Evolutionary conservation across 805 yeast genomes (phyloP), one percentile per base, ranked within the genome.

Genomic region (Candida vartiovaarae): DNA sequence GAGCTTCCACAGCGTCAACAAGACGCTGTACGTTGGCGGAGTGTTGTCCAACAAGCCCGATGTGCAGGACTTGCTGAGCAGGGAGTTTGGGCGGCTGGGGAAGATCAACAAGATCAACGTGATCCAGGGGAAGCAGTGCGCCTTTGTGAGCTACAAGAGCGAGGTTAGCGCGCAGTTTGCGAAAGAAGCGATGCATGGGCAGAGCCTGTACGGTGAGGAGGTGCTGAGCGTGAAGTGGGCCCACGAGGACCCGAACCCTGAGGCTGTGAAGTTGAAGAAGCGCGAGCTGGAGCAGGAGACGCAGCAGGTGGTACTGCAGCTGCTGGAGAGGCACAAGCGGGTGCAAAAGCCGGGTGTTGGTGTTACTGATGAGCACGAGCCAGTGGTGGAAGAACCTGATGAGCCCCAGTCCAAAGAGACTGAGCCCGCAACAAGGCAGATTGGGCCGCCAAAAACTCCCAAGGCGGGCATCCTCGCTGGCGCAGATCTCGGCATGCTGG

Each of bases 131-230:
- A 80, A 82, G 55, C 76, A 78, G 34, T 78, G 90, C 56, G 96
- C 90, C 0, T 90, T 91, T 65, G 76, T 93, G 6, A 82, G 84
- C 1, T 91, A 67, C 57, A 70, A 70, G 44, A 61, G 71, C 32
- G 95, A 87, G 54, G 61, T 73, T 23, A 81, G 75, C 57, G 97
- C 97, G 0, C 97, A 91, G 61, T 93, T 91, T 69, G 96, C 96
- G 0, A 86, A 87, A 55, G 98, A 91, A 61, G 95, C 95, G 1
- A 87, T 91, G 96, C 76, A 82, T 34, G 81, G 82, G 36, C 98
- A 91, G 60, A 73, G 84, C 7, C 60, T 90, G 6, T 74, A 80
- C 41, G 79, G 74, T 36, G 73, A 75, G 45, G 95, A 84, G 49
- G 74, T 81, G 0, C 62, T 90, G 36, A 75, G 71, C 47, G 76